These are phyloP conservation scores for Xylaria digitata DNA, from an alignment of 2,329 filamentous ascomycete genomes.

Conservation along the genomic window DNA sequence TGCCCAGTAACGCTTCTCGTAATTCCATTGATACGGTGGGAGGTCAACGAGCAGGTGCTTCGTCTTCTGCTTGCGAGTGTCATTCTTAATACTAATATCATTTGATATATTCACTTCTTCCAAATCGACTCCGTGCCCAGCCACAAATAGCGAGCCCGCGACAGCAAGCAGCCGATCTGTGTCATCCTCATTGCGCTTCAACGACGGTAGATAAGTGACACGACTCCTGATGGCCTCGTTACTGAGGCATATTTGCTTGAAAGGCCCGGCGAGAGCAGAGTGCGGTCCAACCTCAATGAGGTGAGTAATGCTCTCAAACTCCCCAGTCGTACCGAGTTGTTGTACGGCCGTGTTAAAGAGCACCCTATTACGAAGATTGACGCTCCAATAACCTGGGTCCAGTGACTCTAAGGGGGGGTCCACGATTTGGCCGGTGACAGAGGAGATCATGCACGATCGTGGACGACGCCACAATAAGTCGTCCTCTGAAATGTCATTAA, in stretches of 20 bases:
- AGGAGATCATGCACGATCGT: conserved; percentile 39
- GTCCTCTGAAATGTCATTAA: conserved; percentile 31
- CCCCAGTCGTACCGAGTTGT: conserved; percentile 50
- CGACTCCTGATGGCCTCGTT: conserved; percentile 35
- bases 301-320: conserved; percentile 41
- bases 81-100: conserved; percentile 17
- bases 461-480: conserved; percentile 35
- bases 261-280: conserved; percentile 47
- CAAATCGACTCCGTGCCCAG: conserved; percentile 42
- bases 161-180: conserved; percentile 40
- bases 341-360: conserved; percentile 53
- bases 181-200: conserved; percentile 42
- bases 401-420: conserved; percentile 21
- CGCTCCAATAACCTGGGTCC: conserved; percentile 42
- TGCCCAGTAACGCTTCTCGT: conserved; percentile 41
- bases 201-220: conserved; percentile 39
- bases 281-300: conserved; percentile 50
- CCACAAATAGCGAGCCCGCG: conserved; percentile 45
- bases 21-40: conserved; percentile 49
- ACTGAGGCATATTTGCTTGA: conserved; percentile 52
- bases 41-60: conserved; percentile 45
- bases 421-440: conserved; percentile 41
- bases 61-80: conserved; percentile 34
- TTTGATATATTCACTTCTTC: conserved; percentile 38
- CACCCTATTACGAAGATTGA: conserved; percentile 44